Conservation (phyloP, 2,329 filamentous ascomycete species). For the Cladosporium sp. region DNA sequence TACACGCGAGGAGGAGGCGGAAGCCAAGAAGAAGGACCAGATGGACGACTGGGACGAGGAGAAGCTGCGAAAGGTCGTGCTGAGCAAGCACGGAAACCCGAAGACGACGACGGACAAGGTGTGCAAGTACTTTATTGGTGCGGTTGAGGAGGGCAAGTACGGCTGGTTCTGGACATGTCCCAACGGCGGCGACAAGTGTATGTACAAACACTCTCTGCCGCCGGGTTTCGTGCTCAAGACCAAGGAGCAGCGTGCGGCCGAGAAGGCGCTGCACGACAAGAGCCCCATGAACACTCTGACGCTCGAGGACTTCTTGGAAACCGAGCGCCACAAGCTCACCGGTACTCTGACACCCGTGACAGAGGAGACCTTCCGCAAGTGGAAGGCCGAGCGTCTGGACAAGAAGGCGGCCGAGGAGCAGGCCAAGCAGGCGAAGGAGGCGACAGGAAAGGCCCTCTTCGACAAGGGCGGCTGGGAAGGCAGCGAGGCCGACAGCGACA, state of each 20-base stretch:
- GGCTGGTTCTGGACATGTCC: constrained; percentile 99
- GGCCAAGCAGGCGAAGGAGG: constrained; percentile 85
- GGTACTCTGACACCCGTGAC: constrained; percentile 91
- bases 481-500: constrained; percentile 56
- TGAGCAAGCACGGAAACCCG: constrained; percentile 97
- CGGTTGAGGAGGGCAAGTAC: constrained; percentile 97
- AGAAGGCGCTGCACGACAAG: constrained; percentile 95
- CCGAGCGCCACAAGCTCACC: constrained; percentile 89
- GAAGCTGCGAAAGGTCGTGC: constrained; percentile 80
- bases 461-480: constrained; percentile 89
- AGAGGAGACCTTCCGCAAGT: constrained; percentile 85
- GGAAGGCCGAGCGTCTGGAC: constrained; percentile 89
- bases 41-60: constrained; percentile 98
- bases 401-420: constrained; percentile 96
- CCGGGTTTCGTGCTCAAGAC: constrained; percentile 96
- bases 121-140: constrained; percentile 96
- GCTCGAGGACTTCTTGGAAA: constrained; percentile 94
- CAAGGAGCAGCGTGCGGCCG: constrained; percentile 89
- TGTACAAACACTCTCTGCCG: constrained; percentile 93
- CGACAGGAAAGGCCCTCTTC: constrained; percentile 89
- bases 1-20: constrained; percentile 62
- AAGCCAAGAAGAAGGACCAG: constrained; percentile 75
- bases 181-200: constrained; percentile 95
- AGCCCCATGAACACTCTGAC: constrained; percentile 90
- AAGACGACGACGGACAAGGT: constrained; percentile 95